These are phyloP conservation scores for Lepidium africanum DNA, from an alignment of 345 rosid genomes.

Conservation along the genomic window DNA sequence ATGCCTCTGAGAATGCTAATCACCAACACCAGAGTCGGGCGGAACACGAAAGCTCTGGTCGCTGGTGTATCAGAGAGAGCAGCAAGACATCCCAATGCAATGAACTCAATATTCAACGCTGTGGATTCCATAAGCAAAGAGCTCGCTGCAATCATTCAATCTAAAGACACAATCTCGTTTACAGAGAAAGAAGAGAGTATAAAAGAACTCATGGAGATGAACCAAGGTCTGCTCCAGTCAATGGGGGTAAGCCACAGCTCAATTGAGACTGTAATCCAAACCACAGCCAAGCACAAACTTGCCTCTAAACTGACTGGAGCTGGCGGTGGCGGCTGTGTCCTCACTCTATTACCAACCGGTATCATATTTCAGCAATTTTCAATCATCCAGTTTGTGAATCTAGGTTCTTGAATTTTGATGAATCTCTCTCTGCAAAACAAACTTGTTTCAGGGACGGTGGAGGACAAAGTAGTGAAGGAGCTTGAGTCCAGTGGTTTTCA, in stretches of 20 bases:
- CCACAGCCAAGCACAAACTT: conserved; percentile 70
- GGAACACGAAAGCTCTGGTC: conserved; percentile 89
- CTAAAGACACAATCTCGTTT: conserved; percentile 39
- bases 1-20: conserved; percentile 76
- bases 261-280: conserved; percentile 67
- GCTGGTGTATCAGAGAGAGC: conserved; percentile 82
- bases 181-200: conserved; percentile 61
- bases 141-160: conserved; percentile 48
- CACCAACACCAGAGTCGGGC: conserved; percentile 81
- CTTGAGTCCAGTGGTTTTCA: conserved; percentile 77
- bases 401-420: neutral
- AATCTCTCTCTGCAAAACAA: conserved; percentile 2
- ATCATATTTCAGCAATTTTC: conserved; percentile 30
- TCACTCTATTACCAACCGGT: conserved; percentile 77
- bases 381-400: neutral
- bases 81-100: conserved; percentile 56
- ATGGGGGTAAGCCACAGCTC: conserved; percentile 93
- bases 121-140: conserved; percentile 78
- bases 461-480: conserved; percentile 57
- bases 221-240: conserved; percentile 82
- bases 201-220: conserved; percentile 85
- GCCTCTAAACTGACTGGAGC: conserved; percentile 92
- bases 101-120: conserved; percentile 67
- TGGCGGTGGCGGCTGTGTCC: conserved; percentile 94
- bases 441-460: conserved; percentile 47